Conservation (phyloP, 768 basidiomycete genomes). For the Pholiota conissans region DNA sequence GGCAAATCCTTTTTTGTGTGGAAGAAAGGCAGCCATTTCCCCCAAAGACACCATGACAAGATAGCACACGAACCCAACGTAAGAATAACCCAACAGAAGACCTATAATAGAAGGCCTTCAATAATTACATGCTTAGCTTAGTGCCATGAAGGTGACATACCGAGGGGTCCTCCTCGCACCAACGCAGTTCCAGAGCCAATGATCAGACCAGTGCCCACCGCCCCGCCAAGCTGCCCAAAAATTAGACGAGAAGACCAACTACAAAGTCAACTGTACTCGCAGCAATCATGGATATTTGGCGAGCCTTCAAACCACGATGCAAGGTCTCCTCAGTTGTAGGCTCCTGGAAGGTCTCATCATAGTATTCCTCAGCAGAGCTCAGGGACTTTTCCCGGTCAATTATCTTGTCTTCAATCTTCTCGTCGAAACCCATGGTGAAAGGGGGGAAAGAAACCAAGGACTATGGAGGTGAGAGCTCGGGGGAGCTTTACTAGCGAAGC, state of each 20-base stretch:
- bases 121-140: too few relatives aligned
- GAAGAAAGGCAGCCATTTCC: slow-evolving; percentile 52
- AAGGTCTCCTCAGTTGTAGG: slow-evolving; percentile 36
- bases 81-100: slow-evolving; percentile 38
- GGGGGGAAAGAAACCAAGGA: neutral
- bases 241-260: neutral
- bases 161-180: slow-evolving; percentile 53
- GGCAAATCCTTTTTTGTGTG: slow-evolving; percentile 60
- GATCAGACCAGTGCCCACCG: slow-evolving; percentile 56
- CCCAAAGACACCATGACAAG: slow-evolving; percentile 58
- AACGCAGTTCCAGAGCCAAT: slow-evolving; percentile 63
- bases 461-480: neutral
- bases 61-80: slow-evolving; percentile 58
- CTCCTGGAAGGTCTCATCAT: slow-evolving; percentile 29
- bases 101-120: slow-evolving; percentile 15
- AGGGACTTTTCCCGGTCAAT: slow-evolving; percentile 16
- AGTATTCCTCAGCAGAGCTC: slow-evolving; percentile 19
- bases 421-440: slow-evolving; percentile 21
- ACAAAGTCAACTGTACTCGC: slow-evolving; percentile 23
- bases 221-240: slow-evolving; percentile 40
- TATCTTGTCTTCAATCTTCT: slow-evolving; percentile 17
- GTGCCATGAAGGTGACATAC: slow-evolving; percentile 19
- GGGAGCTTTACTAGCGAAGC: neutral
- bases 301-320: slow-evolving; percentile 50
- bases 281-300: slow-evolving; percentile 59